Percentiles rank a stretch among this genome's conserved stretches.
phyloP scores from a whole-genome alignment of 1,284 basidiomycete genomes.

The Stygiomarasmius scandens region DNA sequence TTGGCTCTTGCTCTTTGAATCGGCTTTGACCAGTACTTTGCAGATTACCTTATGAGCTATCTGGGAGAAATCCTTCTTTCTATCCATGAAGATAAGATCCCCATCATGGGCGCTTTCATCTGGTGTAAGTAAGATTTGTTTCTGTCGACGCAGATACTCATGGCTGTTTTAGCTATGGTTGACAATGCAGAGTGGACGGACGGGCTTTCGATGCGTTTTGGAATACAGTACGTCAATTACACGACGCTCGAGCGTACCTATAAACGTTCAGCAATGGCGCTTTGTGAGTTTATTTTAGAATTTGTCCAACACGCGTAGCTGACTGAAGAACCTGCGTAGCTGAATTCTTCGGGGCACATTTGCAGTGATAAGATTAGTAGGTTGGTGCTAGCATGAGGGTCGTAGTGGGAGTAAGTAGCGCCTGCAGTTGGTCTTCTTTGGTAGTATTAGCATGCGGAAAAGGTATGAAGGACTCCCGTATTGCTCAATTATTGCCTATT shows the following conservation, averaged over 20 bases:
- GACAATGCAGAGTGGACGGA: slow-evolving; percentile 49
- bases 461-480: too few species aligned
- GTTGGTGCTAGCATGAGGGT: too few species aligned
- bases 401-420: too few species aligned
- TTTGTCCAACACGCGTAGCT: neutral
- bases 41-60: slow-evolving; percentile 48
- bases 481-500: too few species aligned
- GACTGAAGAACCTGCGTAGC: neutral
- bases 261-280: slow-evolving; percentile 47
- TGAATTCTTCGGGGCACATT: neutral
- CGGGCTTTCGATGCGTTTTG: slow-evolving; percentile 40
- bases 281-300: slow-evolving; percentile 34
- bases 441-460: too few species aligned
- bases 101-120: slow-evolving; percentile 43
- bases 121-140: slow-evolving; percentile 48
- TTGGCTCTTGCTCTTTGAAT: neutral
- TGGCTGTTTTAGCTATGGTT: slow-evolving; percentile 42
- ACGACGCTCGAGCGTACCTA: slow-evolving; percentile 44
- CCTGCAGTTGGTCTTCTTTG: too few species aligned
- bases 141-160: too few species aligned
- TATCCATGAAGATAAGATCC: slow-evolving; percentile 46
- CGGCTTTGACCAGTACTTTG: slow-evolving; percentile 1
- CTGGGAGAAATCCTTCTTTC: slow-evolving; percentile 45
- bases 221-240: slow-evolving; percentile 53
- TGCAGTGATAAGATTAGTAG: neutral